A percentile compares a stretch with the other conserved stretches of the same genome.
phyloP scores from a whole-genome alignment of 129 eudicot species.

The Logfia minima region DNA sequence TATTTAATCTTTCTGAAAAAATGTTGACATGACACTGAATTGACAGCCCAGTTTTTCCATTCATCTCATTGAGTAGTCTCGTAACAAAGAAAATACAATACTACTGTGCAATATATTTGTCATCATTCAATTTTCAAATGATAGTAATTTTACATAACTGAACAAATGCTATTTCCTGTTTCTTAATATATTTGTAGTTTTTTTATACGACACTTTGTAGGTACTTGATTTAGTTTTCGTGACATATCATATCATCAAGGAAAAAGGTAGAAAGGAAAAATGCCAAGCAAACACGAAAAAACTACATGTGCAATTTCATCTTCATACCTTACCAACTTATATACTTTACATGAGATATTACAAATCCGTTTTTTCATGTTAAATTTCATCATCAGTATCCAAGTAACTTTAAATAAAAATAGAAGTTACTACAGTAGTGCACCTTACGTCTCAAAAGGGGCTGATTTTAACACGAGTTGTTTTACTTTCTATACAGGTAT shows the following conservation, averaged over 20 bases:
- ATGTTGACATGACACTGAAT: too few species aligned
- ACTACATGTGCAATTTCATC: not conserved
- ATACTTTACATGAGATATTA: not conserved
- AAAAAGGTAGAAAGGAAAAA: not conserved
- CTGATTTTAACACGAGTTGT: too few species aligned
- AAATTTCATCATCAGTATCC: not conserved
- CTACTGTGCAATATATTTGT: not conserved
- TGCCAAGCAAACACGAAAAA: not conserved
- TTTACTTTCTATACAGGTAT: too few species aligned
- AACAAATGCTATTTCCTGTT: not conserved
- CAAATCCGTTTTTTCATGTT: not conserved
- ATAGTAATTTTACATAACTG: not conserved
- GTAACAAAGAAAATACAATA: too few species aligned
- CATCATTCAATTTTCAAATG: not conserved
- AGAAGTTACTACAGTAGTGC: not conserved
- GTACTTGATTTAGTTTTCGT: not conserved
- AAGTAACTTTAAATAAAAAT: not conserved
- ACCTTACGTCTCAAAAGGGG: not conserved
- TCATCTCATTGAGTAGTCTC: too few species aligned
- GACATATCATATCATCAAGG: not conserved
- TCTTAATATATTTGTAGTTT: not conserved
- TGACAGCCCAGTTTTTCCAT: too few species aligned
- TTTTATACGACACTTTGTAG: not conserved
- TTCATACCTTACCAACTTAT: not conserved
- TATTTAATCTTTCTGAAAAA: too few species aligned